phyloP scores from a whole-genome alignment of 495 filamentous ascomycete genomes.

The Aspergillus hancockii region DNA sequence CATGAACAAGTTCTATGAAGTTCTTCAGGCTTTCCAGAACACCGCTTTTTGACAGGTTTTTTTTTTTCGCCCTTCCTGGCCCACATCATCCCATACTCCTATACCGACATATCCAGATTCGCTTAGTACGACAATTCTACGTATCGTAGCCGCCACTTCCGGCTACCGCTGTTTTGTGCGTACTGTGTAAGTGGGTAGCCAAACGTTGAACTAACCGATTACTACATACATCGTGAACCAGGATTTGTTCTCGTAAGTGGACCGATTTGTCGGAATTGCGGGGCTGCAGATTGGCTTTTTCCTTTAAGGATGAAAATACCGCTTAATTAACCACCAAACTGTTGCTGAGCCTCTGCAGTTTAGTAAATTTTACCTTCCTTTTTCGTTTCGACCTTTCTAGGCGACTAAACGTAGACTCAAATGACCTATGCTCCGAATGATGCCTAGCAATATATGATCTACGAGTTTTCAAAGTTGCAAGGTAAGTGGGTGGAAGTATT shows the following conservation, averaged over 20 bases:
- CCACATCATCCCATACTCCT: constrained; percentile 1
- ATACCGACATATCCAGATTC: neutral
- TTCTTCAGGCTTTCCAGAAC: constrained; percentile 13
- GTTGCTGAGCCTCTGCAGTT: neutral
- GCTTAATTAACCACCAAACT: constrained; percentile 2
- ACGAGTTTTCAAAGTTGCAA: neutral
- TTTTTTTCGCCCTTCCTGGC: constrained; percentile 2
- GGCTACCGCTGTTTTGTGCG: constrained; percentile 16
- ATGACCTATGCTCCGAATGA: neutral
- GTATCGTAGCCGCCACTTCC: constrained; percentile 16
- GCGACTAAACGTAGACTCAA: neutral
- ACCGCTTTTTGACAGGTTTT: constrained; percentile 5
- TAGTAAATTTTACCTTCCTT: neutral
- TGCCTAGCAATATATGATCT: neutral
- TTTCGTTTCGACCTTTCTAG: neutral
- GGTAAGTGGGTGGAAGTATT: neutral
- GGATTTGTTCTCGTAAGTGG: constrained; percentile 14
- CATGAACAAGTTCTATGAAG: neutral
- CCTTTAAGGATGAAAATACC: constrained; percentile 3
- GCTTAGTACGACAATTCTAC: neutral
- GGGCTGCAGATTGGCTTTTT: constrained; percentile 14
- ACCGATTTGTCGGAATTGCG: constrained; percentile 19
- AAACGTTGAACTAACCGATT: constrained; percentile 1
- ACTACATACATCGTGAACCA: constrained; percentile 3
- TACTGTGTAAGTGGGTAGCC: neutral